These are phyloP conservation scores for Setaria viridis DNA, from an alignment of 202 grass and related monocot species.

Conservation along the genomic window DNA sequence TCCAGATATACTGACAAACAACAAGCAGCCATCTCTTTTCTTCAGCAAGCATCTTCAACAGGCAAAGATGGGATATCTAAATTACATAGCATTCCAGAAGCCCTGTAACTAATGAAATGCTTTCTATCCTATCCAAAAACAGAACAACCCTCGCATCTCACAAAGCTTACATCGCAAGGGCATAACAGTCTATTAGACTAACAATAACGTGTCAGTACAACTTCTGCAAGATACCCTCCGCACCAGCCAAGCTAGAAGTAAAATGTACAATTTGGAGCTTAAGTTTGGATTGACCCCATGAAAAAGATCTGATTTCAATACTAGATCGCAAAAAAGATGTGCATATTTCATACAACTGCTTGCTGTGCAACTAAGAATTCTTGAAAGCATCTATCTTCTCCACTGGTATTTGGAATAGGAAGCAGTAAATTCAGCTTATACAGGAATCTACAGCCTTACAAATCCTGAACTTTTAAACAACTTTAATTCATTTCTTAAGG, in stretches of 20 bases:
- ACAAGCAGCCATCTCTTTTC: not conserved
- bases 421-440: not conserved
- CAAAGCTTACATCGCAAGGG: not conserved
- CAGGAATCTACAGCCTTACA: not conserved
- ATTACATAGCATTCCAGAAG: not conserved
- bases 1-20: not conserved
- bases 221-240: not conserved
- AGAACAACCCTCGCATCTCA: conserved; percentile 17
- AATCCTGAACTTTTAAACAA: not conserved
- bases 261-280: not conserved
- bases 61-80: not conserved
- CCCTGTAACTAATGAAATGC: not conserved
- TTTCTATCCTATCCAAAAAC: conserved; percentile 6
- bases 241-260: not conserved
- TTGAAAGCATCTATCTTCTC: not conserved
- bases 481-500: not conserved
- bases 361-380: not conserved
- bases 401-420: not conserved
- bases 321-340: not conserved
- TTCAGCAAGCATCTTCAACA: not conserved
- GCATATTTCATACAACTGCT: not conserved
- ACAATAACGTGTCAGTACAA: not conserved
- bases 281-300: not conserved
- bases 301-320: not conserved
- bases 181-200: not conserved